Conservation (phyloP, 2,329 filamentous ascomycete species). For the Scortechinia acanthostroma region DNA sequence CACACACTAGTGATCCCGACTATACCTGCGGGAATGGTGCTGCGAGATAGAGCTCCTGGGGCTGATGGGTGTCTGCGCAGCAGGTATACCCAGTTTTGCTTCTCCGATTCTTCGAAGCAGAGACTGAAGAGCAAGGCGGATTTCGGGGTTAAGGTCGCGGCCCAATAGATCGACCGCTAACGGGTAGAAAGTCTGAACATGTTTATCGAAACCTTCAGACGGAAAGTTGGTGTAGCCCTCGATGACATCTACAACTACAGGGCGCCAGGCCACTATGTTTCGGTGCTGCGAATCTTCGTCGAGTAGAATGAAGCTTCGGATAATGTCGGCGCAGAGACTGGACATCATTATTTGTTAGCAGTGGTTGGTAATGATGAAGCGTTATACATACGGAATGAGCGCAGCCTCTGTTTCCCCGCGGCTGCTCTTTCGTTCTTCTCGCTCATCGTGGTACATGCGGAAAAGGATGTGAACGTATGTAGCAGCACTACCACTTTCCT, state of each 20-base stretch:
- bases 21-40: neutral
- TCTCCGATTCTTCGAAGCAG: conserved; percentile 80
- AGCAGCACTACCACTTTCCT: conserved; percentile 84
- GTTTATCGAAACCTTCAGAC: conserved; percentile 68
- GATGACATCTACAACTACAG: conserved; percentile 91
- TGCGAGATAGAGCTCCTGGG: conserved; percentile 1
- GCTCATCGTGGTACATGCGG: conserved; percentile 90
- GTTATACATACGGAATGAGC: conserved; percentile 57
- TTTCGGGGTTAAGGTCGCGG: conserved; percentile 73
- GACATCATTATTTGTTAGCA: neutral
- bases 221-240: conserved; percentile 88
- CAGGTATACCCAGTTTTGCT: conserved; percentile 40
- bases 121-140: conserved; percentile 70
- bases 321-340: conserved; percentile 80
- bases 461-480: conserved; percentile 95
- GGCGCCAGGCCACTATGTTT: conserved; percentile 94
- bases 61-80: neutral
- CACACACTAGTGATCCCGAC: too few relatives aligned
- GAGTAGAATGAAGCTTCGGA: conserved; percentile 74
- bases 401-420: conserved; percentile 82
- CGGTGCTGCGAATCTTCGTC: conserved; percentile 95
- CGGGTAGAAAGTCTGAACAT: conserved; percentile 80
- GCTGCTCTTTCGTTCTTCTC: conserved; percentile 72
- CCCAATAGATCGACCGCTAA: conserved; percentile 74
- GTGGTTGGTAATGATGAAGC: neutral